A percentile compares a stretch with the other conserved stretches of the same genome.
phyloP scores from a whole-genome alignment of 352 stramenopile genomes.

The Phytophthora citrophthora region DNA sequence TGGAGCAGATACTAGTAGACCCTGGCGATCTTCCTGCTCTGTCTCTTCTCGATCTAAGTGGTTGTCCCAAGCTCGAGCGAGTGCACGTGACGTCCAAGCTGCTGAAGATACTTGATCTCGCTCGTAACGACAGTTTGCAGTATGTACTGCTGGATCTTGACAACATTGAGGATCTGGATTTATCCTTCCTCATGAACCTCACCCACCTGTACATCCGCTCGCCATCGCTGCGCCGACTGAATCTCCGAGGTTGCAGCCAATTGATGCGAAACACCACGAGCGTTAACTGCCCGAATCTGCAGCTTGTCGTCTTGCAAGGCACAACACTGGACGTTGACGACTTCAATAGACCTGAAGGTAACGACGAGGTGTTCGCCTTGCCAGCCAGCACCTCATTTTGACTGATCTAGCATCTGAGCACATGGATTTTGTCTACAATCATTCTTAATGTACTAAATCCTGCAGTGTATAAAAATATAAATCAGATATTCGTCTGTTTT shows the following conservation, averaged over 20 bases:
- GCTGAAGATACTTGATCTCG: conserved; percentile 52
- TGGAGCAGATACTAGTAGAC: conserved; percentile 69
- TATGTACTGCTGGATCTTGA: conserved; percentile 56
- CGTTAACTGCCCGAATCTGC: conserved; percentile 52
- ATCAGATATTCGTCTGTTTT: not conserved
- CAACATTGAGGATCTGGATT: conserved; percentile 38
- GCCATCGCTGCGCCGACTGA: conserved; percentile 43
- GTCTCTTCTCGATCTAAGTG: conserved; percentile 40
- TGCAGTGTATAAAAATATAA: not conserved
- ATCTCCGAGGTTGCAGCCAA: conserved; percentile 52
- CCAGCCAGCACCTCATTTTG: conserved; percentile 3
- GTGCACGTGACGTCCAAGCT: conserved; percentile 60
- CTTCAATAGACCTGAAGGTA: conserved; percentile 34
- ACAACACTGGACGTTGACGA: conserved; percentile 48
- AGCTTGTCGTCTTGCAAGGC: conserved; percentile 47
- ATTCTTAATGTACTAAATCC: conserved; percentile 11
- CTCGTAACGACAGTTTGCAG: conserved; percentile 52
- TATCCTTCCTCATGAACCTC: conserved; percentile 71
- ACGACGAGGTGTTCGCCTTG: conserved; percentile 23
- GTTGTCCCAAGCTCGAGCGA: conserved; percentile 57
- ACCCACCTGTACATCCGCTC: conserved; percentile 63
- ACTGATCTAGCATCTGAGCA: not conserved
- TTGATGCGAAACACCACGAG: conserved; percentile 41
- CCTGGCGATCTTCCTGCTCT: conserved; percentile 58
- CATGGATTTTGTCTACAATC: conserved; percentile 28